Evolutionary conservation across 2,329 filamentous ascomycete species (phyloP).

Genomic region (Cytospora piceae): DNA sequence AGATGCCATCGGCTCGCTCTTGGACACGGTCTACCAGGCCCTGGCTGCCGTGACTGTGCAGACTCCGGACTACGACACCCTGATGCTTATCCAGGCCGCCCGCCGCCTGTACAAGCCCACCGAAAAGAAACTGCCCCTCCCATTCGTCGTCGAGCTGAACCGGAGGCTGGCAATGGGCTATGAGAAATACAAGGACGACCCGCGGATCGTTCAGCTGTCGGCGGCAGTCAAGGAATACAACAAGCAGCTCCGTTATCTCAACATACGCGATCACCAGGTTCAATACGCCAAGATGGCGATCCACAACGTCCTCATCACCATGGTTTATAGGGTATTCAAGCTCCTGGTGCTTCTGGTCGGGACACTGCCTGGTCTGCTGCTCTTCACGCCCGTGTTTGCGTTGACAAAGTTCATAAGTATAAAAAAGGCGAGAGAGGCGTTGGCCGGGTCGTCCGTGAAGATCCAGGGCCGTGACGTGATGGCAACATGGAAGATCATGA

Average conservation of each 20-base stretch:
- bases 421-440: constrained; percentile 79
- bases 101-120: constrained; percentile 92
- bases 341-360: constrained; percentile 75
- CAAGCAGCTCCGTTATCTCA: constrained; percentile 79
- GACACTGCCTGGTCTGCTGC: constrained; percentile 81
- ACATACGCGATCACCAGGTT: constrained; percentile 91
- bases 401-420: constrained; percentile 81
- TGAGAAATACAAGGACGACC: constrained; percentile 88
- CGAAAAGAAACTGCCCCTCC: constrained; percentile 88
- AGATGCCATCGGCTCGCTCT: constrained; percentile 81
- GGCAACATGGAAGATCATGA: constrained; percentile 91
- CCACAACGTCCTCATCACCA: constrained; percentile 71
- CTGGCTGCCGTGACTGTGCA: constrained; percentile 89
- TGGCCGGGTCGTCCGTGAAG: constrained; percentile 87
- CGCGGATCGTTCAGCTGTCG: constrained; percentile 76
- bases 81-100: constrained; percentile 96
- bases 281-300: constrained; percentile 86
- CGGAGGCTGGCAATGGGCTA: constrained; percentile 89
- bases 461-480: constrained; percentile 87
- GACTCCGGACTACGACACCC: constrained; percentile 90
- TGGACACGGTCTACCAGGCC: constrained; percentile 85
- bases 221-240: constrained; percentile 84
- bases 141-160: constrained; percentile 93
- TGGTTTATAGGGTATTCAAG: constrained; percentile 81
- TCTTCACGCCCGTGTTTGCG: constrained; percentile 89